Evolutionary conservation across 139 green algal genomes (phyloP), one percentile per base, ranked within the genome.

Genomic region (Coelastrella sp.): DNA sequence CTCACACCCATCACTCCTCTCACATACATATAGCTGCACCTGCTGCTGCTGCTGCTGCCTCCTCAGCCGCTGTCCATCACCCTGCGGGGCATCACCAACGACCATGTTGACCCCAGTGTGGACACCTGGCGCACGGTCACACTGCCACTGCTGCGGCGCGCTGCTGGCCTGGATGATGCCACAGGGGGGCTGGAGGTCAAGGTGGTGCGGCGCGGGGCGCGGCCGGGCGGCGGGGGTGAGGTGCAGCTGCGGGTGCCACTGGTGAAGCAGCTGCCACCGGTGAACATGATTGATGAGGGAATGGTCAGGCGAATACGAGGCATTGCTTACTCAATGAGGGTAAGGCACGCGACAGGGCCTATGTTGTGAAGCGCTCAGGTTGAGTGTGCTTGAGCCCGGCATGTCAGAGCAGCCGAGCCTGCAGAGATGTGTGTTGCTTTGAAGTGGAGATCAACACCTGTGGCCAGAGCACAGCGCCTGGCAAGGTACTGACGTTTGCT

Each of bases 221-320:
- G 93, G 61, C 98, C 98, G 3, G 27, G 92, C 1, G 98, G 98
- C 12, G 98, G 98, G 15, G 98, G 98, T 0, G 96, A 99, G 92
- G 95, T 97, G 82, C 49, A 94, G 25, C 91, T 99, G 61, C 88
- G 86, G 0, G 90, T 97, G 78, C 96, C 97, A 0, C 76, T 95
- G 7, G 78, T 98, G 4, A 92, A 90, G 70, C 27, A 92, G 61
- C 89, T 99, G 87, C 95, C 96, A 12, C 84, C 25, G 73, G 76
- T 85, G 73, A 57, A 91, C 59, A 87, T 96, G 91, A 78, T 82
- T 58, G 95, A 99, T 68, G 97, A 99, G 93, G 98, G 98, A 60
- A 96, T 99, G 94, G 97, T 99, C 59, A 98, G 98, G 93, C 93
- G 98, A 7, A 95, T 99, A 35, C 94, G 98, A 9, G 98, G 98